Conservation (phyloP, 2,329 filamentous ascomycete species). For the Bertia moriformis region DNA sequence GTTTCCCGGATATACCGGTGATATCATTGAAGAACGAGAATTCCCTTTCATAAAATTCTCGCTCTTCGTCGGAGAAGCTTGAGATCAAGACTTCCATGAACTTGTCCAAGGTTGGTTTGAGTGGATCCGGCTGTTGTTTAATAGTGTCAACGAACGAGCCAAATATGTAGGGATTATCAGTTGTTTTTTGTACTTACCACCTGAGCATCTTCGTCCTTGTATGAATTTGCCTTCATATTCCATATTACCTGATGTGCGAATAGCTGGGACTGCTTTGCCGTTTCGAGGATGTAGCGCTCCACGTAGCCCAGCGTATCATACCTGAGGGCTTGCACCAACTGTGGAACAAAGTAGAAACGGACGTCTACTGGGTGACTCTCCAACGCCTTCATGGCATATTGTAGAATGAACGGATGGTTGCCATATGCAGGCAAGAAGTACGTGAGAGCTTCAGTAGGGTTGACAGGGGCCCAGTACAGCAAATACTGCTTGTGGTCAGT, state of each 20-base stretch:
- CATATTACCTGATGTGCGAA: constrained; percentile 99
- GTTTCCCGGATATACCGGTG: constrained; percentile 84
- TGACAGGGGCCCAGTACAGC: constrained; percentile 82
- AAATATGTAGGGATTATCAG: neutral
- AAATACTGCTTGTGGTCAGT: constrained; percentile 44
- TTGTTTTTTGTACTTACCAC: constrained; percentile 60
- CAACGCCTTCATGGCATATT: constrained; percentile 90
- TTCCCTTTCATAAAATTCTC: constrained; percentile 79
- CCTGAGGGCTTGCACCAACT: constrained; percentile 87
- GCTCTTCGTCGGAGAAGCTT: constrained; percentile 68
- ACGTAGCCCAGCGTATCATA: constrained; percentile 91
- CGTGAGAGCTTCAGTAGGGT: constrained; percentile 82
- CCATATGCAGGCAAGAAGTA: constrained; percentile 84
- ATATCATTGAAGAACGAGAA: constrained; percentile 98
- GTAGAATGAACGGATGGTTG: constrained; percentile 82
- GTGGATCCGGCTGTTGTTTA: neutral
- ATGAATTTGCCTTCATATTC: constrained; percentile 99
- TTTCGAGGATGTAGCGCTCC: constrained; percentile 90
- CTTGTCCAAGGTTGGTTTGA: constrained; percentile 84
- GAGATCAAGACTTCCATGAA: constrained; percentile 74
- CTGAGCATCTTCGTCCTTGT: constrained; percentile 86
- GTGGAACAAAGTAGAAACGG: constrained; percentile 97
- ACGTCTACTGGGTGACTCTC: constrained; percentile 93
- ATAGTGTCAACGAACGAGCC: constrained; percentile 3
- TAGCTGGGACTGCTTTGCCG: constrained; percentile 89